Percentiles rank a stretch among this genome's conserved stretches.
Conservation (phyloP, 805 yeast genomes). For the Candida michaelii region DNA sequence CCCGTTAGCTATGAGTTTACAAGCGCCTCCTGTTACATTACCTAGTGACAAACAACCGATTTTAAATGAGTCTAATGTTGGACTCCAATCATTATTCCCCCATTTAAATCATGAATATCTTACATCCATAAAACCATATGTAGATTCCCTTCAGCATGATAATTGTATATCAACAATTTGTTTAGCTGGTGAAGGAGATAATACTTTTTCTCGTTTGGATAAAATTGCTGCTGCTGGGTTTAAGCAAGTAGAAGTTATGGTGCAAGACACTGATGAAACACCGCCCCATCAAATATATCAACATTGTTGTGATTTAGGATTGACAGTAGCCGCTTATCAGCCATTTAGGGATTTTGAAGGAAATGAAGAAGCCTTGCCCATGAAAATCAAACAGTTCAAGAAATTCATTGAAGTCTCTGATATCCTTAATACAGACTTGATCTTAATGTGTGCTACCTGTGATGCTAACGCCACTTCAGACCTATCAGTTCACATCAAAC, state of each 20-base stretch:
- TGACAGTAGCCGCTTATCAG: constrained; percentile 13
- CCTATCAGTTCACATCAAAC: constrained; percentile 9
- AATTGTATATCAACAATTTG: constrained; percentile 5
- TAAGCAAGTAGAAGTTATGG: constrained; percentile 16
- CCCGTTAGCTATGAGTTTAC: not conserved
- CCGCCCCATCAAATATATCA: constrained; percentile 12
- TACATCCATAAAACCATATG: not conserved
- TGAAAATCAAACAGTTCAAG: constrained; percentile 1
- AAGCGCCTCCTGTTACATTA: not conserved
- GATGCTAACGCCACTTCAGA: constrained; percentile 10
- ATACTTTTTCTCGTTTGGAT: constrained; percentile 14
- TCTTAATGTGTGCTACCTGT: constrained; percentile 17
- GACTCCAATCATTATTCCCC: not conserved
- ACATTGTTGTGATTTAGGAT: constrained; percentile 9
- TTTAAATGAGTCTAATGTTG: not conserved
- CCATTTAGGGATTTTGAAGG: constrained; percentile 20
- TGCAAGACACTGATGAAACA: constrained; percentile 14
- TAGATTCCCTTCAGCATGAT: not conserved
- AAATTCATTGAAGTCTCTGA: constrained; percentile 5
- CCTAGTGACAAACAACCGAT: not conserved
- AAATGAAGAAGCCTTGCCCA: constrained; percentile 1
- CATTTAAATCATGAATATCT: not conserved
- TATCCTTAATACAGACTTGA: constrained; percentile 10
- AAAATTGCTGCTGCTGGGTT: constrained; percentile 16
- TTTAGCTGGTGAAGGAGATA: constrained; percentile 10